Conservation (phyloP, 2,329 filamentous ascomycete species). For the Hypoxylon sp. region DNA sequence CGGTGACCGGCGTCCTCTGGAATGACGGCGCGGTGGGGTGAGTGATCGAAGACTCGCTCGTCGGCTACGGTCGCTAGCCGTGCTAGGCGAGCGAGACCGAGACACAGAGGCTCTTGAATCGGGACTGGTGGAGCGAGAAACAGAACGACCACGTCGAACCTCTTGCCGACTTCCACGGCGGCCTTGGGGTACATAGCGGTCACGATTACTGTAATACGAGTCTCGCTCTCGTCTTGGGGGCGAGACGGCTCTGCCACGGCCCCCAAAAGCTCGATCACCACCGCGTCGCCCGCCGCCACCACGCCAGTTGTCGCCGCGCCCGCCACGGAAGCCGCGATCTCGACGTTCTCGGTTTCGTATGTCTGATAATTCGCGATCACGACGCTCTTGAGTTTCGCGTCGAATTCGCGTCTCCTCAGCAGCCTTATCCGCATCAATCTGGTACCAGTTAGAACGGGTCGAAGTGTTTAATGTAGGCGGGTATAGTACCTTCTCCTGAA, state of each 20-base stretch:
- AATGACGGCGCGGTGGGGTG: slow-evolving; percentile 49
- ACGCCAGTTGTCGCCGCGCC: slow-evolving; percentile 69
- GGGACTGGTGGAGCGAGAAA: slow-evolving; percentile 57
- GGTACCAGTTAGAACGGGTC: slow-evolving; percentile 26
- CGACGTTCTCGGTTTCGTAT: slow-evolving; percentile 76
- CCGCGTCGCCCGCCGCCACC: slow-evolving; percentile 61
- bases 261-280: slow-evolving; percentile 66
- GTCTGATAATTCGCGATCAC: slow-evolving; percentile 78
- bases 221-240: slow-evolving; percentile 63
- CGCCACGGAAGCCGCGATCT: slow-evolving; percentile 66
- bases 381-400: slow-evolving; percentile 78
- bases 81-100: slow-evolving; percentile 52
- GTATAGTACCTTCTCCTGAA: slow-evolving; percentile 86
- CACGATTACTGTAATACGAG: slow-evolving; percentile 60
- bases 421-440: slow-evolving; percentile 87
- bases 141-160: slow-evolving; percentile 60
- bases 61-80: slow-evolving; percentile 46
- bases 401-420: slow-evolving; percentile 81
- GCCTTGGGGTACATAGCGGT: slow-evolving; percentile 69
- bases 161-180: slow-evolving; percentile 60
- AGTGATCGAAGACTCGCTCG: slow-evolving; percentile 50
- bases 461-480: neutral
- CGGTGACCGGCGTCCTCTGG: slow-evolving; percentile 48
- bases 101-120: slow-evolving; percentile 56
- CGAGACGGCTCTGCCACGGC: slow-evolving; percentile 63